A percentile compares a stretch with the other conserved stretches of the same genome.
Evolutionary conservation across 352 stramenopile genomes (phyloP).

Genomic region (Phytopythium ostracodes): DNA sequence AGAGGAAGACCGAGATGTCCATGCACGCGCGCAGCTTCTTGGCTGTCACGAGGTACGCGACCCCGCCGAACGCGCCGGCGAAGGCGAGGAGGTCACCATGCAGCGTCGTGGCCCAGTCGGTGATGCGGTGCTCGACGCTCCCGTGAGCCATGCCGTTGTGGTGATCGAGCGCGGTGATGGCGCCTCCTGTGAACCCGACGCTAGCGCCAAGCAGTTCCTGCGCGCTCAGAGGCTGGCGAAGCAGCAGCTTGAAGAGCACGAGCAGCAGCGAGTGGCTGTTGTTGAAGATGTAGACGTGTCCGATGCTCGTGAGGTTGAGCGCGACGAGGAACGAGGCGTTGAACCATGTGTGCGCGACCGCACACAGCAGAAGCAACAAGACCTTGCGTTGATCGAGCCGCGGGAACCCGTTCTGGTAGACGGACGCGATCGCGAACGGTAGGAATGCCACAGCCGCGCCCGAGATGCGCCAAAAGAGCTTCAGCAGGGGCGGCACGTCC

Average conservation of each 20-base stretch:
- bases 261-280: conserved; percentile 56
- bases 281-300: conserved; percentile 54
- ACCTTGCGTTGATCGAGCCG: conserved; percentile 12
- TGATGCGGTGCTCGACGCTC: conserved; percentile 3
- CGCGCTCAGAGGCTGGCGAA: conserved; percentile 23
- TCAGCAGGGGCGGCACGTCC: conserved; percentile 38
- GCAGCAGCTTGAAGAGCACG: conserved; percentile 40
- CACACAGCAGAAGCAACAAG: conserved; percentile 23
- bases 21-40: conserved; percentile 35
- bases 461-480: conserved; percentile 52
- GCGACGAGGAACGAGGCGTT: conserved; percentile 50
- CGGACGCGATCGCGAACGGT: conserved; percentile 19
- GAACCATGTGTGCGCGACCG: conserved; percentile 34
- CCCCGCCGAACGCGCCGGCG: conserved; percentile 38
- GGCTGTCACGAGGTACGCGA: conserved; percentile 41
- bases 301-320: conserved; percentile 44
- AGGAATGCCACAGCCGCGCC: conserved; percentile 35
- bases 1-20: conserved; percentile 40
- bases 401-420: conserved; percentile 21
- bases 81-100: conserved; percentile 53
- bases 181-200: conserved; percentile 36
- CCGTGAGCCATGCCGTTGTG: conserved; percentile 6
- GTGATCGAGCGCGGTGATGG: conserved; percentile 37
- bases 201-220: conserved; percentile 36
- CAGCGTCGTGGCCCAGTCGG: conserved; percentile 10